Evolutionary conservation across 73 alveolate genomes (phyloP), one percentile per base, ranked within the genome.

Genomic region (Paramecium tetraurelia): DNA sequence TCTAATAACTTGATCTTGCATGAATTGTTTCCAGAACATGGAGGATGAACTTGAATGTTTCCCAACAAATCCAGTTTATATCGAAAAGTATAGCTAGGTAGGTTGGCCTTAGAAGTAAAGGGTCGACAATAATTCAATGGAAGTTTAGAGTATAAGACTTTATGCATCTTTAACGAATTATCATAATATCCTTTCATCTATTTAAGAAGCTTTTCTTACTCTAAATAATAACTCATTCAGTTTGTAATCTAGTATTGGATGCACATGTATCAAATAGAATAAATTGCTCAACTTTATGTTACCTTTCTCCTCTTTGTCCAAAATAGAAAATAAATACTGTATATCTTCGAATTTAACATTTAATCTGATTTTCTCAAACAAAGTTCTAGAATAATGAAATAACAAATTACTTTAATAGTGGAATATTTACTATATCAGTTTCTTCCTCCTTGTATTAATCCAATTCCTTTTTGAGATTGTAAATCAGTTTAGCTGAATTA

Each of bases 111-210:
- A 20, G 46, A 59, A 7, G 90, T 80, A 22, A 80, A 43, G 16
- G 90, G 90, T 35, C 72, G 33, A 20, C 48, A 40, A 24, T 41
- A 80, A 80, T 80, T 80, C n/a, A n/a, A 10, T 20, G 90, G 90
- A 9, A 20, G 57, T 9, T 48, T 44, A 20, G 90, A 16, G 33
- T 31, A 22, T 41, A 43, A 18, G 4, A 40, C 9, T 11, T 44
- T 80, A 59, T 31, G 46, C 29, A 24, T 22, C 57, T 36, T 59
- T 41, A 80, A 22, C 46, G 90, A 43, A 21, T 44, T 31, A 80
- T 80, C 90, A 24, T 41, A 31, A 44, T 80, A 80, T 44, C 90
- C 90, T 80, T 80, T 80, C 46, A 80, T 46, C 75, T 80, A 63
- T 31, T 31, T 63, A 53, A 22, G 7, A 63, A 6, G 24, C 16